Evolutionary conservation across 345 rosid genomes (phyloP), one percentile per base, ranked within the genome.

Genomic region (Eutrema japonicum): DNA sequence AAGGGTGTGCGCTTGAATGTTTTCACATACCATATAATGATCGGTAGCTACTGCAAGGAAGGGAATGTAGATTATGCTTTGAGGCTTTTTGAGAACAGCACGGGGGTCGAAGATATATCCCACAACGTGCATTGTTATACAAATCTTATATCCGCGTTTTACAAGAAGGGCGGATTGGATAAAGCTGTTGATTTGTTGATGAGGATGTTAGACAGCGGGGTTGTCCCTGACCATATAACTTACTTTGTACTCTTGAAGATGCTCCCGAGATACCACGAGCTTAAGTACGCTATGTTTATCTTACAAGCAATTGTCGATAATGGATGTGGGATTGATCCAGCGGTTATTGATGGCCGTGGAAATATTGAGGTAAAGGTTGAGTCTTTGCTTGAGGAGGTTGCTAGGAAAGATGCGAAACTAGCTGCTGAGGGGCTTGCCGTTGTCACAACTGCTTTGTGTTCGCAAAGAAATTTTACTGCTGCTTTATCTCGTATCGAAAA

Each of bases 191-290:
- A 81, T 55, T 60, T 85, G 75, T 82, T 63, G 73, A 79, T 68
- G 74, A 77, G 51, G 27, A 84, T 87, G 90, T 74, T 83, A 77
- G 81, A 71, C 16, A 62, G 58, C 2, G 82, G 86, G 48, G 79
- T 88, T 71, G 80, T 82, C 43, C 96, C 92, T 1, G 96, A 91
- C 64, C 88, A 83, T 70, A 41, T 91, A 41, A 64, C 86, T 40
- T 88, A 81, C 73, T 83, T 85, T 79, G 70, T 77, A 33, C 82
- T 84, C 54, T 77, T 82, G 78, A 88, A 81, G 84, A 85, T 79
- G 83, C 79, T 65, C 8, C 87, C 75, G 0, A 81, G 56, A 59
- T 88, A 85, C 74, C 55, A 66, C 18, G 89, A 84, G 75, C 87
- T 88, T 79, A 79, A 58, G 55, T 73, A 80, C 56, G 85, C 85